Evolutionary conservation across 805 yeast species (phyloP), one percentile per base, ranked within the genome.

Genomic region (Dipodascopsis tothii): DNA sequence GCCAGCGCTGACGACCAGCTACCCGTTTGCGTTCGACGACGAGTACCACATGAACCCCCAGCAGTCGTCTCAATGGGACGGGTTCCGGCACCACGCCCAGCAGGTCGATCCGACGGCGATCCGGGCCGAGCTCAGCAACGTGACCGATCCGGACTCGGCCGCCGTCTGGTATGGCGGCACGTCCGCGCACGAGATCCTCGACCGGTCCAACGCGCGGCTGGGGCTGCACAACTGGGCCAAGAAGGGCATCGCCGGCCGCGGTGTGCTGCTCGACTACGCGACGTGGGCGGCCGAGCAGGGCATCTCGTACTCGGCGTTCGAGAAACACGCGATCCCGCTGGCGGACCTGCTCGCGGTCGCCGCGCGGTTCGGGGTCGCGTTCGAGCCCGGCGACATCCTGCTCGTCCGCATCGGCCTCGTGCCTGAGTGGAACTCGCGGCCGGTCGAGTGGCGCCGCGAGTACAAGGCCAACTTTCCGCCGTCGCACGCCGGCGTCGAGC

Each of bases 11-110:
- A n/a, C n/a, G n/a, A n/a, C n/a, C n/a, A n/a, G n/a, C n/a, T n/a
- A 16, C 33, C 48, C 51, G n/a, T 37, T 33, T 21, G 44, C 55
- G 3, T 32, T 54, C 25, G 65, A 61, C 40, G 65, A 61, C 41
- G 63, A 55, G 37, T 52, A 52, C 40, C 35, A 30, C 19, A 42
- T 60, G 38, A 61, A 61, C 43, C 62, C 65, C 2, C 65, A 61
- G 44, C 52, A 52, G 20, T 54, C 61, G 21, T 57, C 62, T 14
- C 65, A 61, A 47, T 61, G 64, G 64, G 65, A 61, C 40, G 65
- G 65, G 7, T 51, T 61, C 37, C 48, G 64, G n/a, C 65, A 61
- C 40, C 57, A 54, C 44, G 45, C 52, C 6, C 62, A 59, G 35
- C 54, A 50, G 11, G 43, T 45, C 21, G 48, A 50, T 37, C 34